A percentile compares a stretch with the other conserved stretches of the same genome.
Evolutionary conservation across 2,329 filamentous ascomycete species (phyloP).

Genomic region (Microdochium nivale): DNA sequence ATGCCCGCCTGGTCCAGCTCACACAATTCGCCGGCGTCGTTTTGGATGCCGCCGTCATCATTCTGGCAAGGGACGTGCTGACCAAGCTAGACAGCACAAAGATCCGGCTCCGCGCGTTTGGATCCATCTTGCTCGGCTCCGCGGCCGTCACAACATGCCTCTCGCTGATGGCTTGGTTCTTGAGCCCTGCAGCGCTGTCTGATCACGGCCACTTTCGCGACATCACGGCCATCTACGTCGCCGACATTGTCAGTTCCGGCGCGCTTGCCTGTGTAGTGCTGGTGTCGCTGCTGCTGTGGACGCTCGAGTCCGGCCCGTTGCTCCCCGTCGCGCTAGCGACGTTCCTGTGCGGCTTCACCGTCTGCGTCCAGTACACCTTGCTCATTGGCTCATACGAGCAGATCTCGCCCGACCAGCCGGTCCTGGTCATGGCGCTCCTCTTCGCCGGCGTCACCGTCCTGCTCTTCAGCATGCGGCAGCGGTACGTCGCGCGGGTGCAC

Average conservation of each 20-base stretch:
- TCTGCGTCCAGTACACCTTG: conserved; percentile 25
- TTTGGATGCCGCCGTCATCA: conserved; percentile 35
- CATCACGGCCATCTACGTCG: conserved; percentile 35
- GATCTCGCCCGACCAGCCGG: conserved; percentile 22
- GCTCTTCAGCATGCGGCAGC: conserved; percentile 32
- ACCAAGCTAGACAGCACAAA: conserved; percentile 41
- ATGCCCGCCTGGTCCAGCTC: conserved; percentile 22
- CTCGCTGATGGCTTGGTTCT: conserved; percentile 21
- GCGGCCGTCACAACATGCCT: conserved; percentile 28
- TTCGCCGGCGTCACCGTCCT: conserved; percentile 33
- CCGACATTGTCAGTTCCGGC: conserved; percentile 40
- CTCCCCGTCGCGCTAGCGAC: conserved; percentile 32
- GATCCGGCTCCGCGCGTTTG: conserved; percentile 34
- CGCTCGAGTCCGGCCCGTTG: conserved; percentile 36
- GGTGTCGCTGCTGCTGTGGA: conserved; percentile 34
- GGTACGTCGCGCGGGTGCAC: conserved; percentile 31
- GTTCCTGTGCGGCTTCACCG: conserved; percentile 29
- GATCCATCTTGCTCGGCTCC: conserved; percentile 27
- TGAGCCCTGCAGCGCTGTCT: conserved; percentile 13
- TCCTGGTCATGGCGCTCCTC: conserved; percentile 29
- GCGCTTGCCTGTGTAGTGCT: conserved; percentile 33
- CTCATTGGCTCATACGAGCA: conserved; percentile 37
- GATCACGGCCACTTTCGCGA: conserved; percentile 18
- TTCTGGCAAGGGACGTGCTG: conserved; percentile 42
- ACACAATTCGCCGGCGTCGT: conserved; percentile 35